These are phyloP conservation scores for Scenedesmus sp. DNA, from an alignment of 163 green algal genomes.

Conservation along the genomic window DNA sequence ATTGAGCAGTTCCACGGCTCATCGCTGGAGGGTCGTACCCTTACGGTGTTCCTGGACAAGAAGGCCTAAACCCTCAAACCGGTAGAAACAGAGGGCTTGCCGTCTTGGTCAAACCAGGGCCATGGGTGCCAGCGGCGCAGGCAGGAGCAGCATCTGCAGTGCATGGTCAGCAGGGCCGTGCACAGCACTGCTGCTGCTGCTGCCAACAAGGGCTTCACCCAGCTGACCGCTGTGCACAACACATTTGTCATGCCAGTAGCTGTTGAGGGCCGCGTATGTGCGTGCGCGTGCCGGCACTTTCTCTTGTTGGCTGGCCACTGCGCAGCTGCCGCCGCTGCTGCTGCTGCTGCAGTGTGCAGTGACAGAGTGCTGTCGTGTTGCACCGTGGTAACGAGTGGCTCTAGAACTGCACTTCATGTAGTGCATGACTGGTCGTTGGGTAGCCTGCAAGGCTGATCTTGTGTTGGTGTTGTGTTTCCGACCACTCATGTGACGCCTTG, in stretches of 20 bases:
- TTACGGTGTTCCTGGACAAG: conserved; percentile 93
- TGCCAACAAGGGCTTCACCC: neutral
- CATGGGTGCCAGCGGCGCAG: neutral
- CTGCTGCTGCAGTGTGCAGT: neutral
- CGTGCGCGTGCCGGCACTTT: neutral
- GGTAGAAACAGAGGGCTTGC: too few species aligned
- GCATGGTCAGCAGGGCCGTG: neutral
- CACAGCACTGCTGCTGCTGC: neutral
- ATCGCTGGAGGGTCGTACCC: conserved; percentile 86
- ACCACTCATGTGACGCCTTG: neutral
- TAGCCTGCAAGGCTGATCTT: neutral
- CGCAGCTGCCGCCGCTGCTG: neutral
- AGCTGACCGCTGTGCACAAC: neutral
- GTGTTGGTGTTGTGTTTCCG: neutral
- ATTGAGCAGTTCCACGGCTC: conserved; percentile 88
- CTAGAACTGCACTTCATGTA: neutral
- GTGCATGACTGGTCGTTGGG: neutral
- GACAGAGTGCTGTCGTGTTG: neutral
- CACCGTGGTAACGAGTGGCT: too few species aligned
- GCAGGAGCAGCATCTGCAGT: neutral
- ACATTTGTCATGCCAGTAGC: neutral
- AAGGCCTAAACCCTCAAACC: conserved; percentile 73
- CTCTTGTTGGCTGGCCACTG: neutral
- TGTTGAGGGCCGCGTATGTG: neutral
- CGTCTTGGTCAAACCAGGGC: neutral